Evolutionary conservation across 2,329 filamentous ascomycete species (phyloP), one percentile per base, ranked within the genome.

Genomic region (Talaromyces pinophilus): DNA sequence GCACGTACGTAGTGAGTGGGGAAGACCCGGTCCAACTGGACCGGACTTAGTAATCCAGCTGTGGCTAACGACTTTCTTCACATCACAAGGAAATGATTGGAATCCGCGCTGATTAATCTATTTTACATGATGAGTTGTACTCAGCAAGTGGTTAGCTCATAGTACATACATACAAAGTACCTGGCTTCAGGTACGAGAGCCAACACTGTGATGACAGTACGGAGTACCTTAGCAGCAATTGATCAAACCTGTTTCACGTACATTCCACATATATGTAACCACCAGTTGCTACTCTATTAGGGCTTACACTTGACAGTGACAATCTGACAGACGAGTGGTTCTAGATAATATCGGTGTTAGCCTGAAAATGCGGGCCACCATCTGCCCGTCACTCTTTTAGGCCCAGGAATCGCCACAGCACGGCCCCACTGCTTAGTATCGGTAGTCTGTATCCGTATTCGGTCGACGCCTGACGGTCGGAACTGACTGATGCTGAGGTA

Each of bases 381-480:
- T 46, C 38, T 60, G 59, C 59, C 59, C 59, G 59, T 61, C 59
- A 61, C 40, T 46, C 59, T 46, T 46, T 46, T 33, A 22, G 38
- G 59, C 42, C 48, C 25, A 17, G 33, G 25, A 48, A 33, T 61
- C 59, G 59, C 59, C 59, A 61, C 59, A 61, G 5, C 5, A 30
- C 59, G 59, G 59, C 59, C 59, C 59, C 59, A 48, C 59, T 38
- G 42, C 15, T 4, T 42, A 46, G 25, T 46, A 11, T 30, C 7
- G 19, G 19, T 25, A 42, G 55, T 60, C 38, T 30, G 59, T 30
- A 61, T n/a, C 15, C 40, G 40, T 42, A 44, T 44, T 46, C 8
- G 22, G 35, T 59, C 33, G 35, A 59, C 19, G 19, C 19, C 19
- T 19, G 19, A 19, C 57, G 19, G 19, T 42, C 50, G 50, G 50